These are phyloP conservation scores for Suhomyces choctaworum DNA, from an alignment of 1,139 yeast species.

Conservation along the genomic window DNA sequence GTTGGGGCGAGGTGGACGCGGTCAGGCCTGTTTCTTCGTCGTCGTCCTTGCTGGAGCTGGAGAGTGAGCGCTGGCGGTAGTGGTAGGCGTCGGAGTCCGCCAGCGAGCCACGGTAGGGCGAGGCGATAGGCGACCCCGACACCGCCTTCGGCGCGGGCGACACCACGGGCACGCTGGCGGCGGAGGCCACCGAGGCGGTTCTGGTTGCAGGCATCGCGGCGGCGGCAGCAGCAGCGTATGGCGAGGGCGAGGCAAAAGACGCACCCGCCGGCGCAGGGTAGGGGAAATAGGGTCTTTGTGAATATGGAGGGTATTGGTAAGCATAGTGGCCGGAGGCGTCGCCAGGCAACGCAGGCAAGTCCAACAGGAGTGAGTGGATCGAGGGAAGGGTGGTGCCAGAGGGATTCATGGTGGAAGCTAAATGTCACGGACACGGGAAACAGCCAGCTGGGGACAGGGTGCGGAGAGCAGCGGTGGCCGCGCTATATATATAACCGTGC, in stretches of 20 bases:
- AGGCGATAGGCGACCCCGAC: constrained; percentile 6
- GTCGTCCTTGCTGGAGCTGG: constrained; percentile 5
- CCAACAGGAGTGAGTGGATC: constrained; percentile 32
- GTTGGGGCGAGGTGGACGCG: constrained; percentile 9
- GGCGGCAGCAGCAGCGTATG: constrained; percentile 1
- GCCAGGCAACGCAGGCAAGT: constrained; percentile 20
- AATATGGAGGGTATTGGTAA: constrained; percentile 8
- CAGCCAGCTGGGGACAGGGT: no score
- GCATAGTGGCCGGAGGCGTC: constrained; percentile 10
- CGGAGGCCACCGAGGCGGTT: background rate
- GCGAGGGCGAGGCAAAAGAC: background rate
- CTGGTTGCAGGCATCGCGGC: background rate
- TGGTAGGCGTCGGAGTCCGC: constrained; percentile 10
- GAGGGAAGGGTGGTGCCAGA: constrained; percentile 26
- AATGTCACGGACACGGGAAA: no score
- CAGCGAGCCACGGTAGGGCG: constrained; percentile 10
- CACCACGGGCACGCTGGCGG: constrained; percentile 1
- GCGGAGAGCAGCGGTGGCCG: constrained; percentile 5
- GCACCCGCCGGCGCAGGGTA: background rate
- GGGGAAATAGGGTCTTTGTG: constrained; percentile 6
- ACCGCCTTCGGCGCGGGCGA: constrained; percentile 1
- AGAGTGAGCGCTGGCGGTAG: constrained; percentile 5
- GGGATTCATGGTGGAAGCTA: constrained; percentile 9
- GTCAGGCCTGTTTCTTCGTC: constrained; percentile 13
- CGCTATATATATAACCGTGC: constrained; percentile 6